Base-by-base conservation (phyloP, 768 basidiomycete genomes). In the Goffeauzyma gilvescens region DNA sequence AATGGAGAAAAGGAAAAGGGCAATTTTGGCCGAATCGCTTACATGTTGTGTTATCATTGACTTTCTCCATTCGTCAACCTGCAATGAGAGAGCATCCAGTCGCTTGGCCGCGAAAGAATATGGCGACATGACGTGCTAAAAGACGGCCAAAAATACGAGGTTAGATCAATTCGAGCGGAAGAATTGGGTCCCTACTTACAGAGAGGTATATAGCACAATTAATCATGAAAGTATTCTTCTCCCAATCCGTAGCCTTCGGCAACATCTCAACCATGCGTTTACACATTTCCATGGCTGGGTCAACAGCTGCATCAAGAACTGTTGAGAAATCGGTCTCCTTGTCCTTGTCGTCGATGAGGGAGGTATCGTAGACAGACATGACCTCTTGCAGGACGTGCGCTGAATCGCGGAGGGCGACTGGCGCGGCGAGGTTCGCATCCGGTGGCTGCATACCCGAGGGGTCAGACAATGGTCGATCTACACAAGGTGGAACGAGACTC, bases 341-440 rank as follows among this genome's bases (percentile, higher is more conserved):
- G 31, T 71, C 66, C 46, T 75, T 73, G 23, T 76, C 74, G 8
- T 76, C 79, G 8, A 86, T 67, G 23, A 89, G 71, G 0, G 87
- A 87, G 0, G 81, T 79, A 25, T 82, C 76, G 60, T 90, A 89
- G 5, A 93, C 86, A 1, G 69, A 64, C 75, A 89, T 80, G 50
- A 93, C 75, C 59, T 95, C 86, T 10, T 81, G 76, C 7, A 96
- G 69, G 44, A 83, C 75, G 48, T 84, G 80, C 0, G 74, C 71
- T 32, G 86, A 77, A 50, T 93, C 85, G 25, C 86, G 72, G 15
- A 96, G 74, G 0, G 72, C 67, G 5, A 79, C 67, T 0, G 89
- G 85, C 1, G 89, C 80, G 0, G 78, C 73, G 0, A 73, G 66
- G 48, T 87, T 85, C 32, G 82, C 74, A 27, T 68, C 61, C 1